Evolutionary conservation across 2,329 filamentous ascomycete genomes (phyloP), one percentile per base, ranked within the genome.

Genomic region (Aureobasidium mangrovei): DNA sequence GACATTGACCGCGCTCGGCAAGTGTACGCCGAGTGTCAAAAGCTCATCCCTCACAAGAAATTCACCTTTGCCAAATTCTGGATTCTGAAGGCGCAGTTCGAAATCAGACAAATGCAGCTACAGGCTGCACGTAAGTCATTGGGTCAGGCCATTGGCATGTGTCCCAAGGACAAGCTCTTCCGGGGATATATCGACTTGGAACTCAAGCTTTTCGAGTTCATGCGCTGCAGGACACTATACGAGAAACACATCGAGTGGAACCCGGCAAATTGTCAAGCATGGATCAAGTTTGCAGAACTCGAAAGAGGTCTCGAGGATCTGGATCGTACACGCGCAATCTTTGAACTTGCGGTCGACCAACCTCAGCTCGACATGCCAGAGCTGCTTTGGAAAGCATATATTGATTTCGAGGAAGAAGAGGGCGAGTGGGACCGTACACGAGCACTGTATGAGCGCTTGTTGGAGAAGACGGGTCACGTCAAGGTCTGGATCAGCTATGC

Each of bases 401-500:
- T 98, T 63, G 93, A 98, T 70, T 97, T 97, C 65, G 93, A 98
- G 71, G 91, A 97, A 67, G 89, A 95, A 63, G 89, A 95, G 69
- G 88, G 84, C 64, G 89, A 96, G 69, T 96, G 91, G 69, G 88
- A 90, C 52, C 78, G 84, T 46, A 89, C 90, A 4, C 80, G 93
- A 46, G 74, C 75, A 3, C 75, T 98, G 42, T 98, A 97, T 72
- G 91, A 97, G 74, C 82, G 91, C 6, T 78, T 98, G 9, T 79
- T 98, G 41, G 78, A 88, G 64, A 96, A 94, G 82, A 95, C 93
- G n/a, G 85, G 93, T 65, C 93, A 98, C 67, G 90, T 96, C 76
- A 98, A 97, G 77, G 93, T 98, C 57, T 98, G 93, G 93, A 95
- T 93, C 70, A 91, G 88, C 69, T 98, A 91, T 72, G 93, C 93